Evolutionary conservation across 345 rosid species (phyloP), one percentile per base, ranked within the genome.

Genomic region (Heritiera littoralis): DNA sequence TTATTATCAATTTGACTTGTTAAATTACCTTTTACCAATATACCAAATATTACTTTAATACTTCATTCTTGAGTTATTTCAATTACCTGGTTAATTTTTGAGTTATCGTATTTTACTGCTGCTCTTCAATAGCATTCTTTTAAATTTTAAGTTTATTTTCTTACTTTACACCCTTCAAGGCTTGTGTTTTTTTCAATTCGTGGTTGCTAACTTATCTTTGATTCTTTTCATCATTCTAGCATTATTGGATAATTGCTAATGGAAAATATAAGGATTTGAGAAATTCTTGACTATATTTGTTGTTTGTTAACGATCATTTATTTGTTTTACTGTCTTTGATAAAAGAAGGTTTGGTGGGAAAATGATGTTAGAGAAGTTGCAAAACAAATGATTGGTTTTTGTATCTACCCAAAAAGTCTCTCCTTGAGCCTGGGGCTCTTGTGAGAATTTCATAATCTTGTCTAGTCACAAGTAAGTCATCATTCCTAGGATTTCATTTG

Each of bases 311-410:
- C 32, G 55, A 63, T 54, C 18, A 30, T 35, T 43, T 66, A 6
- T 13, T 48, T 6, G 35, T 17, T 51, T 54, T 46, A n/a, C 7
- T 52, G 11, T 66, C 23, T 13, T n/a, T 28, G 20, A 52, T 82
- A 51, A 61, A 78, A 80, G 86, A 95, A 35, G 98, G 79, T 93
- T 95, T 80, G 86, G 91, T 84, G 95, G 91, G 5, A 89, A 84
- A 82, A 11, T 87, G 84, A 89, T 95, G 96, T 81, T 95, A 87
- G 97, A 95, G 89, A 91, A 87, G 15, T 87, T 93, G 72, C 80
- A 90, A 78, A 83, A 92, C 97, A 92, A 88, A 81, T 79, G 98
- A 80, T 75, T 95, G 38, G 99, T 92, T 11, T 95, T 95, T 74
- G 97, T 85, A 23, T 23, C 28, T 23, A 23, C 28, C 28, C 28